Evolutionary conservation across 2,329 filamentous ascomycete genomes (phyloP), one percentile per base, ranked within the genome.

Genomic region (Phialemonium atrogriseum): DNA sequence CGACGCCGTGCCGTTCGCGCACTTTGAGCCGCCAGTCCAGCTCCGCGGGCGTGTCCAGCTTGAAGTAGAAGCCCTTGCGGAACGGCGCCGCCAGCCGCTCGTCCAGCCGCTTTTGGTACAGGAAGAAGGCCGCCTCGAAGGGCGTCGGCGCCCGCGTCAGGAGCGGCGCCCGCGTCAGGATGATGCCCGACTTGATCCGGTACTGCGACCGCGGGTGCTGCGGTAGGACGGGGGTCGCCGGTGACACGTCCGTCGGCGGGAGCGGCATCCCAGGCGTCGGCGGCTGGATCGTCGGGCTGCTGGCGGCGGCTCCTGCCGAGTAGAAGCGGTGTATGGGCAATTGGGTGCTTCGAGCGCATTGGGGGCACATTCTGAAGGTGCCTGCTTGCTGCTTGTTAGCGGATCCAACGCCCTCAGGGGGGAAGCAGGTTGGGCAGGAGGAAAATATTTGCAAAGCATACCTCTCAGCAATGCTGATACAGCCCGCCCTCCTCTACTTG

Each of bases 51-150:
- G 88, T 94, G 52, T 85, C 84, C 46, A 79, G 79, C 67, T 94
- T 94, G 73, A 88, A 94, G 71, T 94, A 98, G 63, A 96, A 91
- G 55, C 84, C 84, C 44, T 84, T 77, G 35, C 83, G 83, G 58
- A 96, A 98, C 2, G 88, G 84, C 5, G 91, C 72, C 13, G 80
- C 78, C 32, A 94, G 71, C 25, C 91, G 84, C 68, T 98, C 91
- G 59, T 96, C 94, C 38, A 98, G 72, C 10, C 91, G 86, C 49
- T 89, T 89, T 64, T 98, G 91, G 65, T 98, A 98, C 56, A 98
- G 87, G 68, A 82, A 94, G 63, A 82, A 96, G 42, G 89, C 72
- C 52, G 86, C 83, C 60, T 98, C 91, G 60, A 98, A 96, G 10
- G 84, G 70, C 20, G 83, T 84, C 33, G 89, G 78, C 39, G 81